These are phyloP conservation scores for Conticribra weissflogii DNA, from an alignment of 108 stramenopile genomes.

Conservation along the genomic window DNA sequence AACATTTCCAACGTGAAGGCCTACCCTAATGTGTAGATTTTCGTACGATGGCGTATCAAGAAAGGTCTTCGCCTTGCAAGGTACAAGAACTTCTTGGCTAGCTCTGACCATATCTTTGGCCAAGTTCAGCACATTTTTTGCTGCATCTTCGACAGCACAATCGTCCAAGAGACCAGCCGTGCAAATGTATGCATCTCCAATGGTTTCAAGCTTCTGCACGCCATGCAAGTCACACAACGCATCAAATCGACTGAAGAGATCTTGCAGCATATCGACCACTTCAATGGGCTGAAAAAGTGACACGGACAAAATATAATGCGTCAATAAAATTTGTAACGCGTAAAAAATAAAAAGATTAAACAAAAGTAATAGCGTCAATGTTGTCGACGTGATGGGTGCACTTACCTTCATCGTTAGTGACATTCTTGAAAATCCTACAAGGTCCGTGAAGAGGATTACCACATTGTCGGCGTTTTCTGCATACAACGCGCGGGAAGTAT, in stretches of 20 bases:
- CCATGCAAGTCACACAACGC: constrained; percentile 27
- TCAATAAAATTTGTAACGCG: too few species aligned
- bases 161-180: constrained; percentile 21
- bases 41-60: not conserved
- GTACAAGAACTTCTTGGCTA: constrained; percentile 8
- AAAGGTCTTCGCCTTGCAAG: too few species aligned
- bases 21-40: constrained; percentile 22
- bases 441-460: constrained; percentile 28
- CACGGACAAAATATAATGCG: too few species aligned
- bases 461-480: constrained; percentile 44
- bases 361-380: too few species aligned
- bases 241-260: constrained; percentile 33
- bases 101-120: constrained; percentile 28
- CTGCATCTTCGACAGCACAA: constrained; percentile 5
- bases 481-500: constrained; percentile 24
- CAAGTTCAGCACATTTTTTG: constrained; percentile 26
- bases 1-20: constrained; percentile 32
- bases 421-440: constrained; percentile 39
- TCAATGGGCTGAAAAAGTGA: too few species aligned
- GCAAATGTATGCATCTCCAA: constrained; percentile 39
- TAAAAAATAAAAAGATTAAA: too few species aligned
- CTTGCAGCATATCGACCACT: constrained; percentile 40
- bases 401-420: constrained; percentile 19
- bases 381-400: too few species aligned
- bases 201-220: constrained; percentile 43